These are phyloP conservation scores for Graphilbum fragrans DNA, from an alignment of 2,329 filamentous ascomycete genomes.

Conservation along the genomic window DNA sequence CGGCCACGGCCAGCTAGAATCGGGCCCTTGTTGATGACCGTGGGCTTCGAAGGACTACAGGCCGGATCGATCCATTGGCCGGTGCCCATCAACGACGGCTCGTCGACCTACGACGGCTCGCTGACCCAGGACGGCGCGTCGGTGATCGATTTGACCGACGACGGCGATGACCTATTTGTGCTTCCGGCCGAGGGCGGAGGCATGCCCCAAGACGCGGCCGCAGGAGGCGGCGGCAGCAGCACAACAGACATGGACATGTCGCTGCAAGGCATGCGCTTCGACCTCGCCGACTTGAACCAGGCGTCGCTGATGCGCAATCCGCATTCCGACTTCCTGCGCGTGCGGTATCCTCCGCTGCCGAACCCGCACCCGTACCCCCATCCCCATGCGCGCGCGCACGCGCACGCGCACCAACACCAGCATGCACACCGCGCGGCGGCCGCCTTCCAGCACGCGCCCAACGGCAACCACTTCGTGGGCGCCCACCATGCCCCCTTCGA, in stretches of 20 bases:
- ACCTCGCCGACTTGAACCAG: neutral
- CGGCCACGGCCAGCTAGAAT: slow-evolving; percentile 3
- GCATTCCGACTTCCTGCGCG: neutral
- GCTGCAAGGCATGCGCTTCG: neutral
- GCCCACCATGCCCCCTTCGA: neutral
- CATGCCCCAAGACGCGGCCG: neutral
- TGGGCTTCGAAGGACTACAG: slow-evolving; percentile 13
- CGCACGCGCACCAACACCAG: neutral
- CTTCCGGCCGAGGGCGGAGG: no score
- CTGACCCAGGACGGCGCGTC: slow-evolving; percentile 16
- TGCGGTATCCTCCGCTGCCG: neutral
- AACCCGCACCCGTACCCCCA: neutral
- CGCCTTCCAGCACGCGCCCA: no score
- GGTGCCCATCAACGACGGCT: no score
- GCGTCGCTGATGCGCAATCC: neutral
- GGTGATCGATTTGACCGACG: slow-evolving; percentile 39
- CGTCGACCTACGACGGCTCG: no score
- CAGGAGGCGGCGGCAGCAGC: neutral
- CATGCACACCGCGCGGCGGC: neutral
- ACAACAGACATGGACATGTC: neutral
- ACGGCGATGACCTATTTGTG: neutral
- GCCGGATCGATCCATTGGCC: slow-evolving; percentile 21
- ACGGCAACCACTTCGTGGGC: neutral
- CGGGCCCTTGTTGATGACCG: neutral
- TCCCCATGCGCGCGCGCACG: neutral